These are phyloP conservation scores for Chaetomium cochliodes DNA, from an alignment of 495 filamentous ascomycete species.

Conservation along the genomic window DNA sequence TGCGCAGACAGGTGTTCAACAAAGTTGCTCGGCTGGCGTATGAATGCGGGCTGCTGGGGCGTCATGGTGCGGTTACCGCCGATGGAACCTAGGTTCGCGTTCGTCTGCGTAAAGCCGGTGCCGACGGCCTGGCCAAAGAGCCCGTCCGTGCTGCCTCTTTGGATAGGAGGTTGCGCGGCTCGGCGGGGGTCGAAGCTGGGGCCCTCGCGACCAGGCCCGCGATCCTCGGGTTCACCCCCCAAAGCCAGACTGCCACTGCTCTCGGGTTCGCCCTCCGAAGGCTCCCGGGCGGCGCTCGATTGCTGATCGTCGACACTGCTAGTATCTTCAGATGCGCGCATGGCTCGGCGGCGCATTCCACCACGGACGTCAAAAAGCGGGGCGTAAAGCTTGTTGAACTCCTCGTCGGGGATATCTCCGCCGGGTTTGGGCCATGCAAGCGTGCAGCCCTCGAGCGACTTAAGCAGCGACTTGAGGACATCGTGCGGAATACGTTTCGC, in stretches of 20 bases:
- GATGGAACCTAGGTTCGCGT: conserved; percentile 50
- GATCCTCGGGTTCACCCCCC: conserved; percentile 86
- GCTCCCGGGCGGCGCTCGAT: conserved; percentile 39
- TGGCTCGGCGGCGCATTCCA: conserved; percentile 69
- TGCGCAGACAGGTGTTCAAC: conserved; percentile 54
- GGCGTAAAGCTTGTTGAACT: conserved; percentile 49
- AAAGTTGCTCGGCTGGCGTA: conserved; percentile 57
- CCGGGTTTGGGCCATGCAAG: conserved; percentile 32
- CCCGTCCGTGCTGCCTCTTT: conserved; percentile 55
- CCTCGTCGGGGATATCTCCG: conserved; percentile 31
- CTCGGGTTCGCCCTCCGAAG: conserved; percentile 58
- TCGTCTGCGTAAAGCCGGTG: conserved; percentile 52
- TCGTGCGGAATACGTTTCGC: conserved; percentile 26
- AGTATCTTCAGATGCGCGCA: conserved; percentile 65
- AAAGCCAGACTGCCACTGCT: conserved; percentile 81
- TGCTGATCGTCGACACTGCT: conserved; percentile 58
- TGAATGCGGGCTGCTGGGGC: conserved; percentile 76
- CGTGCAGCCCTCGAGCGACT: conserved; percentile 35
- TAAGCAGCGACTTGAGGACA: conserved; percentile 34
- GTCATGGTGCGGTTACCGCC: conserved; percentile 65
- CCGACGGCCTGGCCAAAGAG: conserved; percentile 54
- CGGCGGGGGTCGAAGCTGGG: conserved; percentile 52
- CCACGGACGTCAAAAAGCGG: conserved; percentile 79
- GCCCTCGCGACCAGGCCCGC: conserved; percentile 52
- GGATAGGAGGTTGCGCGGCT: conserved; percentile 71